Evolutionary conservation across 371 early-diverging fungal species (phyloP).

Genomic region (Apophysomyces trapeziformis): DNA sequence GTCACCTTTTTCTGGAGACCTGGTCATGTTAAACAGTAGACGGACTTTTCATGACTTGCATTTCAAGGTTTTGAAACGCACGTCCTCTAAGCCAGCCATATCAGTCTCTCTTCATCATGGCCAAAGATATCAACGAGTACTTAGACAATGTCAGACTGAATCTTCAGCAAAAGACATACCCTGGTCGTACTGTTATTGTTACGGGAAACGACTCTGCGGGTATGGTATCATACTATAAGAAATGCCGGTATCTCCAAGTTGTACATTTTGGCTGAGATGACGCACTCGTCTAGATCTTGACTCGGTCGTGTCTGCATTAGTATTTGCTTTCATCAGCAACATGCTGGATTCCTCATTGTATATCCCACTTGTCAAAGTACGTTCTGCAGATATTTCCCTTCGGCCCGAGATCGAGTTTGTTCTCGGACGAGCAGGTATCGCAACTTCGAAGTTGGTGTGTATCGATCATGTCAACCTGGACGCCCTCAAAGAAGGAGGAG

Average conservation of each 20-base stretch:
- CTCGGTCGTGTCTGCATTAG: constrained; percentile 64
- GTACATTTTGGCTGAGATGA: neutral
- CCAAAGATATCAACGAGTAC: constrained; percentile 1
- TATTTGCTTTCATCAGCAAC: constrained; percentile 55
- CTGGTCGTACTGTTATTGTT: constrained; percentile 37
- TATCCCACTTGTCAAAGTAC: constrained; percentile 67
- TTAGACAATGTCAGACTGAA: constrained; percentile 11
- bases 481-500: constrained; percentile 22
- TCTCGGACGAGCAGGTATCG: constrained; percentile 31
- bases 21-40: no score
- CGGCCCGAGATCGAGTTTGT: constrained; percentile 68
- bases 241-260: neutral
- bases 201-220: constrained; percentile 79
- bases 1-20: no score
- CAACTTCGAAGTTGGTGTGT: constrained; percentile 29
- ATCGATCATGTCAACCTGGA: constrained; percentile 30
- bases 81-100: no score
- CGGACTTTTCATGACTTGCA: no score
- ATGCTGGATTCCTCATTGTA: constrained; percentile 22
- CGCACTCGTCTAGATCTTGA: constrained; percentile 61
- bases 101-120: neutral
- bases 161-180: constrained; percentile 1
- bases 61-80: no score
- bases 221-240: constrained; percentile 19
- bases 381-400: constrained; percentile 61